Evolutionary conservation across 2,329 filamentous ascomycete species (phyloP).

Genomic region (Hypoxylon sp.): DNA sequence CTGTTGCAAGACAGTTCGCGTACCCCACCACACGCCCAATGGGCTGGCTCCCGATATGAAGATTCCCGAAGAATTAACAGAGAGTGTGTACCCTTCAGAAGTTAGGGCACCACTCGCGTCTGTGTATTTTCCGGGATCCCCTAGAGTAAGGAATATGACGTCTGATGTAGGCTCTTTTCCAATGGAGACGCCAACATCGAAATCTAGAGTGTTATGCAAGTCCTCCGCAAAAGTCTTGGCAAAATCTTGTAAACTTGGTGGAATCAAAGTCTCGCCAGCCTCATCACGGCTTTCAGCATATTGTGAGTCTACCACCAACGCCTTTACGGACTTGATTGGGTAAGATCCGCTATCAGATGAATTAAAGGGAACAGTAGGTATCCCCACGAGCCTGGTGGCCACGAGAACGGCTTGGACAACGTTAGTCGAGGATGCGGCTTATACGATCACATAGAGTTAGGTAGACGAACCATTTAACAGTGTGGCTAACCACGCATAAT

Average conservation of each 20-base stretch:
- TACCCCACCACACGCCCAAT: conserved; percentile 71
- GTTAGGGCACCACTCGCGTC: conserved; percentile 63
- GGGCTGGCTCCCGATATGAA: conserved; percentile 67
- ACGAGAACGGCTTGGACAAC: conserved; percentile 32
- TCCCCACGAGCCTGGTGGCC: conserved; percentile 49
- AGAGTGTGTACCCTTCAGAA: conserved; percentile 65
- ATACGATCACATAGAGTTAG: neutral
- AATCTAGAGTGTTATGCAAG: conserved; percentile 50
- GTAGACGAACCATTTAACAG: conserved; percentile 43
- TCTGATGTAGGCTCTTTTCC: conserved; percentile 43
- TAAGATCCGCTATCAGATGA: conserved; percentile 48
- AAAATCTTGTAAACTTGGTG: conserved; percentile 64
- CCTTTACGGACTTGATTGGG: conserved; percentile 49
- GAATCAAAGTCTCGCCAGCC: conserved; percentile 65
- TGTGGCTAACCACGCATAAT: conserved; percentile 29
- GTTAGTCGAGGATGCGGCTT: conserved; percentile 23
- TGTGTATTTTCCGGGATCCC: conserved; percentile 57
- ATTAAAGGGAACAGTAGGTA: conserved; percentile 57
- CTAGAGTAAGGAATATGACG: conserved; percentile 64
- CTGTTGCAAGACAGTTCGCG: conserved; percentile 68
- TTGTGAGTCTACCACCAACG: conserved; percentile 61
- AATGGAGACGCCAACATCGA: conserved; percentile 52
- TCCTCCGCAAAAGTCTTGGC: conserved; percentile 62
- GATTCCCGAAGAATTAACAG: conserved; percentile 58
- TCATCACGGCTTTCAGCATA: conserved; percentile 60